Evolutionary conservation across 2,329 filamentous ascomycete genomes (phyloP).

Genomic region (Fusarium tjaetaba): DNA sequence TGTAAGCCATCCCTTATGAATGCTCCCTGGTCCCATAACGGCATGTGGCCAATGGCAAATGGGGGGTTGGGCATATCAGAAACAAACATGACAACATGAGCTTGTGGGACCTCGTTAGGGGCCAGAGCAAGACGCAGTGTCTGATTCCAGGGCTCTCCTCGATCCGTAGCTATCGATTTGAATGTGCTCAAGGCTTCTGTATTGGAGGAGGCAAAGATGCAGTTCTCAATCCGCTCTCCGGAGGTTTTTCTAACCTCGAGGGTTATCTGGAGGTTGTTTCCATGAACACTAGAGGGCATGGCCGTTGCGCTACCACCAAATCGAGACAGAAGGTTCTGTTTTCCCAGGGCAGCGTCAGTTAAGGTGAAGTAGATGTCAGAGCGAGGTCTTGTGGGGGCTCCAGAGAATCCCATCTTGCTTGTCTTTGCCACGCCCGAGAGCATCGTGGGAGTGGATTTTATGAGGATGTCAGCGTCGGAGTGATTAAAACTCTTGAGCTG

Average conservation of each 20-base stretch:
- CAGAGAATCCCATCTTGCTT: slow-evolving; percentile 91
- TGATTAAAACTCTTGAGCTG: slow-evolving; percentile 82
- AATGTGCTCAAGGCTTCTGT: slow-evolving; percentile 82
- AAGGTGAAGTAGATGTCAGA: slow-evolving; percentile 97
- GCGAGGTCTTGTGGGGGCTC: slow-evolving; percentile 85
- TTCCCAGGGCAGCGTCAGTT: slow-evolving; percentile 79
- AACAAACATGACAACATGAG: slow-evolving; percentile 90
- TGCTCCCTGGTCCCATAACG: slow-evolving; percentile 90
- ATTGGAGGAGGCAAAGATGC: slow-evolving; percentile 89
- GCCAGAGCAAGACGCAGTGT: slow-evolving; percentile 84
- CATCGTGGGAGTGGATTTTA: slow-evolving; percentile 87
- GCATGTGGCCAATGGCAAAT: slow-evolving; percentile 92
- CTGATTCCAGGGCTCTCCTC: slow-evolving; percentile 87
- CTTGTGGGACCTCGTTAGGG: slow-evolving; percentile 80
- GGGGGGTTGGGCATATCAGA: slow-evolving; percentile 87
- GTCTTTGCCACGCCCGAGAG: slow-evolving; percentile 84
- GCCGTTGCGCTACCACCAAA: slow-evolving; percentile 78
- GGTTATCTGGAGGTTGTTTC: slow-evolving; percentile 85
- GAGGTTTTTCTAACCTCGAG: slow-evolving; percentile 84
- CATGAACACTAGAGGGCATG: slow-evolving; percentile 67
- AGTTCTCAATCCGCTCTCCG: slow-evolving; percentile 86
- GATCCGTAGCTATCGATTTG: slow-evolving; percentile 83
- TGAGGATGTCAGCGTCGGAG: slow-evolving; percentile 80
- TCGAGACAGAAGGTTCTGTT: slow-evolving; percentile 76
- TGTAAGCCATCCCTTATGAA: slow-evolving; percentile 90